Percentiles rank a stretch among this genome's conserved stretches.
Evolutionary conservation across 805 yeast genomes (phyloP).

Genomic region (Ogataea parapolymorpha): DNA sequence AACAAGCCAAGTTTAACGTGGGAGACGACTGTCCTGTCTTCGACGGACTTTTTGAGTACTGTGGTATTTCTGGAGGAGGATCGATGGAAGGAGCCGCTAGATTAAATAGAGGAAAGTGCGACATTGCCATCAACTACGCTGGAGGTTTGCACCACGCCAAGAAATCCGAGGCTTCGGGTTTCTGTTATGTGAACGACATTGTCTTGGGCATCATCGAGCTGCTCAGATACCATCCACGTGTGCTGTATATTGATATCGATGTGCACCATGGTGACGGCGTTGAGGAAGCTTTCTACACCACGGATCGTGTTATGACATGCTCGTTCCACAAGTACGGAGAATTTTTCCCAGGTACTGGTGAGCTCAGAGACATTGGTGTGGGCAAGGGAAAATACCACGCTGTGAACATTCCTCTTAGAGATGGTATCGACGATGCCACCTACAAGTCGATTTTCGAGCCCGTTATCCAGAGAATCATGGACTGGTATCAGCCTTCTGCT

Average conservation of each 20-base stretch:
- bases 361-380: conserved; percentile 77
- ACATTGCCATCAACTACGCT: conserved; percentile 89
- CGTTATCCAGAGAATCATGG: conserved; percentile 68
- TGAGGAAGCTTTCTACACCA: conserved; percentile 88
- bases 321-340: conserved; percentile 92
- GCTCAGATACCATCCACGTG: conserved; percentile 79
- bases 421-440: conserved; percentile 91
- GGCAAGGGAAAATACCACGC: conserved; percentile 81
- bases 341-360: conserved; percentile 93
- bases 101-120: conserved; percentile 76
- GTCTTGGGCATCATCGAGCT: conserved; percentile 80
- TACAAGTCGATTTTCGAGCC: conserved; percentile 89
- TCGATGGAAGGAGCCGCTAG: conserved; percentile 88
- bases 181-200: conserved; percentile 87
- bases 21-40: conserved; percentile 93
- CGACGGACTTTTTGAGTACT: conserved; percentile 73
- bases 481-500: conserved; percentile 92
- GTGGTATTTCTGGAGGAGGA: conserved; percentile 83
- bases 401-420: conserved; percentile 82
- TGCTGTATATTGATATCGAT: conserved; percentile 83
- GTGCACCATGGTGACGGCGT: conserved; percentile 96
- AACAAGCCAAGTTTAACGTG: conserved; percentile 87
- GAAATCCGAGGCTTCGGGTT: conserved; percentile 85
- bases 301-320: conserved; percentile 87
- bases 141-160: conserved; percentile 95